Evolutionary conservation across 441 rosid species (phyloP), one percentile per base, ranked within the genome.

Genomic region (Jatropha multifida): DNA sequence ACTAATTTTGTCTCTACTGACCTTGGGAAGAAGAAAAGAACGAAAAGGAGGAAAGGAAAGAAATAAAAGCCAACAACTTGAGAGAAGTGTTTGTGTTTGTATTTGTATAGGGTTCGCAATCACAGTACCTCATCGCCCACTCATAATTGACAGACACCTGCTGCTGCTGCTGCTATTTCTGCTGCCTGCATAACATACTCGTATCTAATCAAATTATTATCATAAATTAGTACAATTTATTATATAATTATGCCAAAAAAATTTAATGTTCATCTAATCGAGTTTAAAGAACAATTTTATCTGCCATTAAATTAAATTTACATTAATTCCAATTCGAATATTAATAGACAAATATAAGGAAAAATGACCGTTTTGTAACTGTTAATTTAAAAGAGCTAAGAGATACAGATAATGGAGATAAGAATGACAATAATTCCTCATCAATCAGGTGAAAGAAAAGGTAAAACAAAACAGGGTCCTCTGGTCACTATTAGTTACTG

Each of bases 1-100:
- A 48, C 42, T 54, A 41, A 69, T 60, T 74, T 69, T 82, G 84
- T 75, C 83, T 18, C 78, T 56, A 49, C 63, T 17, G 76, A 64
- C 62, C n/a, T 54, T 10, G 75, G 70, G 58, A 69, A 78, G 46
- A 67, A 68, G 64, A 42, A 58, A 74, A 72, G 26, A 32, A 42
- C n/a, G 3, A 4, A 54, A 17, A 54, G 27, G 4, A 37, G 2
- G 1, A 42, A 42, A 2, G 15, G 37, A 49, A 46, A 4, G 14
- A 27, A 48, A 26, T 54, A 14, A 26, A 40, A 12, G 20, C 14
- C 42, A 27, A 18, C 60, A 2, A 55, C 26, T 55, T 55, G 26
- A n/a, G 56, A 18, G 4, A n/a, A 15, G 4, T 32, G n/a, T 41
- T 41, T 42, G 46, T 4, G 9, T 42, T 42, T 42, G 7, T 8